phyloP scores from a whole-genome alignment of 2,329 filamentous ascomycete species.

The Escovopsis sp. region DNA sequence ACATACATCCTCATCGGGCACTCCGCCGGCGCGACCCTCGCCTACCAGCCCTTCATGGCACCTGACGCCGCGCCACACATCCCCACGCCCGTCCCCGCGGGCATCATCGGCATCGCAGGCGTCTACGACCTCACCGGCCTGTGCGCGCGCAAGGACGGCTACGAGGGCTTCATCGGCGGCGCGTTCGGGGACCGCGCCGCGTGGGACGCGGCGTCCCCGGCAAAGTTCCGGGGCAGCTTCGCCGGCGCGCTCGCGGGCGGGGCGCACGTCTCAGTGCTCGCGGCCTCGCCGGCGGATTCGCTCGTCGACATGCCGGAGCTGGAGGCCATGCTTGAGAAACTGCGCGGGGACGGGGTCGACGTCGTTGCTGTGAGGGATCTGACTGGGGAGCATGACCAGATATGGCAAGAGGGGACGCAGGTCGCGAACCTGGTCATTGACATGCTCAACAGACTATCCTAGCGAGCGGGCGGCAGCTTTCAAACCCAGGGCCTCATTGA shows the following conservation, averaged over 20 bases:
- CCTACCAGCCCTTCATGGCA: conserved; percentile 42
- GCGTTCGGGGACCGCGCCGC: conserved; percentile 43
- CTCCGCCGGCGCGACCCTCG: conserved; percentile 48
- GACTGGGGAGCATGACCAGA: conserved; percentile 45
- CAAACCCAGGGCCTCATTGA: no score
- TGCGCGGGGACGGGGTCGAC: conserved; percentile 25
- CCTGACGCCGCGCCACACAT: conserved; percentile 17
- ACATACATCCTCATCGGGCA: conserved; percentile 47
- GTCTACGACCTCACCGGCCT: conserved; percentile 51
- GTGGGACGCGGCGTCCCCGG: conserved; percentile 45
- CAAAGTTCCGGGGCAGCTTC: conserved; percentile 27
- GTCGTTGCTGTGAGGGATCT: conserved; percentile 26
- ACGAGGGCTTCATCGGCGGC: conserved; percentile 39
- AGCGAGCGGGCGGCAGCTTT: no score
- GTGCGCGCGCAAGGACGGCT: conserved; percentile 31
- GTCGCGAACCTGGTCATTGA: conserved; percentile 32
- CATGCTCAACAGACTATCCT: no score
- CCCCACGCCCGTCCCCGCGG: conserved; percentile 27
- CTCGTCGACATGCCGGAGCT: conserved; percentile 43
- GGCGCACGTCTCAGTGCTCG: conserved; percentile 24
- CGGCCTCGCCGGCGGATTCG: conserved; percentile 31
- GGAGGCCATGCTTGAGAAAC: conserved; percentile 35
- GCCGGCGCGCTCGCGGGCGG: conserved; percentile 20
- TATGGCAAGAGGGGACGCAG: conserved; percentile 46
- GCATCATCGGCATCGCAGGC: conserved; percentile 47